Evolutionary conservation across 2,329 filamentous ascomycete genomes (phyloP).

Genomic region (Dryadomyces quercus-mongolicae): DNA sequence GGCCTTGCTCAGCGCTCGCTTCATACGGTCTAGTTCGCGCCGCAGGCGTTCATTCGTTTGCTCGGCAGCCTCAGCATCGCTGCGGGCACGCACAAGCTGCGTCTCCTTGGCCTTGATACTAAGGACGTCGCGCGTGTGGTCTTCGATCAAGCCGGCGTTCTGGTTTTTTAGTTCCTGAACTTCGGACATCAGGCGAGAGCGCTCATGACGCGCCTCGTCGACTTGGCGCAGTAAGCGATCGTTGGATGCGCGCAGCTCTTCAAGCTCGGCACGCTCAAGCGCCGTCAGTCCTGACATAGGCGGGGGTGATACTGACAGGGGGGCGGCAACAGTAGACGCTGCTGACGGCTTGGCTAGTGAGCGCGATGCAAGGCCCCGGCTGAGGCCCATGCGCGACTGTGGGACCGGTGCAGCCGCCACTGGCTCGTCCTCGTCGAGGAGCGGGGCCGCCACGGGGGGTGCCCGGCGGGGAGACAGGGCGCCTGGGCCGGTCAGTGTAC

Average conservation of each 20-base stretch:
- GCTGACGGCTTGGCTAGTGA: constrained; percentile 66
- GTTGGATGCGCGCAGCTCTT: constrained; percentile 74
- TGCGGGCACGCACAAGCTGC: constrained; percentile 81
- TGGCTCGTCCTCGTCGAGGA: constrained; percentile 33
- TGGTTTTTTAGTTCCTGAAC: constrained; percentile 93
- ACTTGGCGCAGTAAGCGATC: constrained; percentile 63
- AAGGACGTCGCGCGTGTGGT: constrained; percentile 88
- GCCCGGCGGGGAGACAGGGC: constrained; percentile 40
- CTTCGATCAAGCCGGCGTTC: constrained; percentile 92
- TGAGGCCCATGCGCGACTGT: constrained; percentile 49
- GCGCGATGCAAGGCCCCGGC: constrained; percentile 72
- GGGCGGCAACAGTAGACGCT: constrained; percentile 37
- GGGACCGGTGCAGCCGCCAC: constrained; percentile 37
- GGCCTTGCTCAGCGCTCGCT: constrained; percentile 64
- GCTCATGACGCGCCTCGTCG: constrained; percentile 73
- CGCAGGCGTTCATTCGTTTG: constrained; percentile 72
- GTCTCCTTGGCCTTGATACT: constrained; percentile 98
- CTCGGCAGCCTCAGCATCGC: constrained; percentile 81
- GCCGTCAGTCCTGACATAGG: constrained; percentile 55
- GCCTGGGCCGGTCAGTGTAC: constrained; percentile 34
- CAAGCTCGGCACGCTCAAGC: constrained; percentile 83
- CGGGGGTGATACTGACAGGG: constrained; percentile 44
- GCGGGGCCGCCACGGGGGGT: constrained; percentile 31
- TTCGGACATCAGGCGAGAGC: constrained; percentile 70
- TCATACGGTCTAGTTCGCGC: constrained; percentile 83